phyloP scores from a whole-genome alignment of 805 yeast species.

The Lipomyces yamadae region DNA sequence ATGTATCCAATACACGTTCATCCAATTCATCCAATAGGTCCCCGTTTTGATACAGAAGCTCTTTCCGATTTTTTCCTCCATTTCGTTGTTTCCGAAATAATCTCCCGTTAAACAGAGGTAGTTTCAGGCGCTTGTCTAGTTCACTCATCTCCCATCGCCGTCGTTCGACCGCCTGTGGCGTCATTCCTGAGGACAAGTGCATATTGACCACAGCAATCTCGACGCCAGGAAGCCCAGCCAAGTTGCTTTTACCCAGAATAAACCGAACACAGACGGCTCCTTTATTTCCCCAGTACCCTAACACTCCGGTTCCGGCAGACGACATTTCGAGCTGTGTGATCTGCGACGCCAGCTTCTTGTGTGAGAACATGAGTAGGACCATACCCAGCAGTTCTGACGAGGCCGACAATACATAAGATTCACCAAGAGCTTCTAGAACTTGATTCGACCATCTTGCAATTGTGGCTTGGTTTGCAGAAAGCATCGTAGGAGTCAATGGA shows the following conservation, averaged over 20 bases:
- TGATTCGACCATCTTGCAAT: constrained; percentile 39
- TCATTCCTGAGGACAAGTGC: constrained; percentile 61
- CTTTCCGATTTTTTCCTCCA: constrained; percentile 32
- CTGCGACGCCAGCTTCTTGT: constrained; percentile 46
- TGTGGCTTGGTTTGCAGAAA: constrained; percentile 45
- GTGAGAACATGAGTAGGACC: constrained; percentile 54
- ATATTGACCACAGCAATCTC: constrained; percentile 52
- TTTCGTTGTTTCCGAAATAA: constrained; percentile 30
- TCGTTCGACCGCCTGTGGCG: constrained; percentile 46
- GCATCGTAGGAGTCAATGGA: constrained; percentile 51
- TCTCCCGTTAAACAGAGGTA: constrained; percentile 39
- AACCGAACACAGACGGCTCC: constrained; percentile 59
- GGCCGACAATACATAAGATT: constrained; percentile 48
- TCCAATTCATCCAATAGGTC: constrained; percentile 41
- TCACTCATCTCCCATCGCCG: constrained; percentile 55
- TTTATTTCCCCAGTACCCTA: constrained; percentile 65
- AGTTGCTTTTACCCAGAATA: constrained; percentile 48
- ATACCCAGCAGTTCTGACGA: constrained; percentile 59
- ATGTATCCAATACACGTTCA: constrained; percentile 40
- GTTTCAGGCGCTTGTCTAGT: constrained; percentile 44
- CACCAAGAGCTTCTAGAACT: constrained; percentile 40
- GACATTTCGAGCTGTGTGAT: constrained; percentile 49
- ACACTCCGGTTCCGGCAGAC: constrained; percentile 61
- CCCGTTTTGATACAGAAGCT: constrained; percentile 41
- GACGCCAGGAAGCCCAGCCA: constrained; percentile 41